Conservation (phyloP, 192 early-diverging fungal genomes). For the Podila clonocystis region DNA sequence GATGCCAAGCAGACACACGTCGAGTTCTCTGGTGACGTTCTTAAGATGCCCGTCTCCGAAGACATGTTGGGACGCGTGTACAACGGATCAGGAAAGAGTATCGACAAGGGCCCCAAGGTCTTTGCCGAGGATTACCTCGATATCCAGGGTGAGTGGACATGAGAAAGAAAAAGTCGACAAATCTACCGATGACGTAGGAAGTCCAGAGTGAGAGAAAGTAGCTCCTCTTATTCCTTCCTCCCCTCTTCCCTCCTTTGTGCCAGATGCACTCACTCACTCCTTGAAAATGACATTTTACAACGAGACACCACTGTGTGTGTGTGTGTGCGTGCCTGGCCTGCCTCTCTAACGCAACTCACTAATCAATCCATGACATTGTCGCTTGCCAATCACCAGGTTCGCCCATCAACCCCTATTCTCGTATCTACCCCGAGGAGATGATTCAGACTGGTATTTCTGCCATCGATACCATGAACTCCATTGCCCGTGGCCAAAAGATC, state of each 20-base stretch:
- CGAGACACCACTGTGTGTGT: neutral
- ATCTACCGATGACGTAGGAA: neutral
- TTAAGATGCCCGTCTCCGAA: constrained; percentile 97
- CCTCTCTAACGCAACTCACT: neutral
- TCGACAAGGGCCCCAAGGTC: constrained; percentile 99
- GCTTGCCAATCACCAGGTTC: constrained; percentile 61
- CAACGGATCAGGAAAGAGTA: constrained; percentile 99
- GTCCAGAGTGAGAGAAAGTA: neutral
- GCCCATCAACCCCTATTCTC: constrained; percentile 99
- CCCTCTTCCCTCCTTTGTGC: neutral
- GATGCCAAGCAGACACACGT: constrained; percentile 96
- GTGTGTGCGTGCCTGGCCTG: neutral
- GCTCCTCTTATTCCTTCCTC: constrained; percentile 1
- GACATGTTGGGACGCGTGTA: constrained; percentile 99
- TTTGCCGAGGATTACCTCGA: constrained; percentile 99
- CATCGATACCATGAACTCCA: constrained; percentile 99
- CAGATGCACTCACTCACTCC: neutral
- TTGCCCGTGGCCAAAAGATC: constrained; percentile 99
- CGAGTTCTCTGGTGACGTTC: constrained; percentile 95
- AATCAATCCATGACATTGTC: neutral
- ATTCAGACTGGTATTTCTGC: constrained; percentile 99
- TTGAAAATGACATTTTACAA: neutral
- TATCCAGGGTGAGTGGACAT: constrained; percentile 74
- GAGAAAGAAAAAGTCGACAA: neutral
- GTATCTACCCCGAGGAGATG: constrained; percentile 99